Evolutionary conservation across 1,139 yeast species (phyloP), one percentile per base, ranked within the genome.

Genomic region (Diutina siamensis): DNA sequence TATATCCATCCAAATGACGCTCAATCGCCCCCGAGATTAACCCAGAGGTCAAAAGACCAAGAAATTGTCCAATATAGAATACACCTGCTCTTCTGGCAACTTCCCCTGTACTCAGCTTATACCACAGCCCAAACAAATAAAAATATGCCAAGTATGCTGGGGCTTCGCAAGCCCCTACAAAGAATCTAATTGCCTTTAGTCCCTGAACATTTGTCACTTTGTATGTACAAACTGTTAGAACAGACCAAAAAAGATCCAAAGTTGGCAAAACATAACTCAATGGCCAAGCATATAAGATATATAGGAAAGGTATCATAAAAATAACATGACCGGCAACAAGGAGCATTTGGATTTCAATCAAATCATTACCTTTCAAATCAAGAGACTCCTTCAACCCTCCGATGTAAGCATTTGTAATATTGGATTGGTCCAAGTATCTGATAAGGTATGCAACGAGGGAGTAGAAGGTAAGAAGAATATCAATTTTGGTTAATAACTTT

Each of bases 391-490:
- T 65, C 71, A 83, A 68, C 10, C 82, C 80, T 15, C 82, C 74
- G 42, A 80, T 79, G 56, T 82, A 83, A n/a, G 88, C 87, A 56
- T 77, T 78, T 47, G 76, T 74, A 45, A 78, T 63, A 55, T 74
- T 76, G 44, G 78, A 68, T 48, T 74, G 74, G 57, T 83, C 89
- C 45, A 83, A 64, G 48, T 78, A 78, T 56, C 82, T 82, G 45
- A 79, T 80, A 83, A 85, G 83, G 59, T 80, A 81, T 20, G 80
- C 76, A 62, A 78, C 62, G 53, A 80, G 66, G 33, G 83, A 71
- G 57, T 77, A 82, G 38, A 77, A 61, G 3, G 83, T 74, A 50
- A 83, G 64, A 44, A 80, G 55, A 12, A 80, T 48, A 55, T 83
- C 94, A 45, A 83, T 61, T 56, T 83, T 83, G 57, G 74, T 59